Evolutionary conservation across 345 rosid species (phyloP).

Genomic region (Hevea brasiliensis): DNA sequence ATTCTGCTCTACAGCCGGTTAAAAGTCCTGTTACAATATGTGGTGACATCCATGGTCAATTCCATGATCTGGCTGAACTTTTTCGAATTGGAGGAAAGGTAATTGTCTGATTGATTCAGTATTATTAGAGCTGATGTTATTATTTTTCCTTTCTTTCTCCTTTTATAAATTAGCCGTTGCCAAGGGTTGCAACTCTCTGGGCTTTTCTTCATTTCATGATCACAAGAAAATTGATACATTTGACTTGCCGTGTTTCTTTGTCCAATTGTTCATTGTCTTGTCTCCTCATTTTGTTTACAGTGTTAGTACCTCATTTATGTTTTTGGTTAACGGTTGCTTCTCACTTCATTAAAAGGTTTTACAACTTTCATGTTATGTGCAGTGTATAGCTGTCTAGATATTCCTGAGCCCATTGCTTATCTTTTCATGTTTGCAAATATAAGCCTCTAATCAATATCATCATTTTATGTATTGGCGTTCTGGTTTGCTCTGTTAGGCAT

Average conservation of each 20-base stretch:
- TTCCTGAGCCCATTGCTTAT: not conserved
- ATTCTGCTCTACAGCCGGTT: constrained; percentile 55
- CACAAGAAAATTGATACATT: not conserved
- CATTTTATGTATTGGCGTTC: not conserved
- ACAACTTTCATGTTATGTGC: not conserved
- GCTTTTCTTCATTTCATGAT: not conserved
- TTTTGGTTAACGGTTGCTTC: not conserved
- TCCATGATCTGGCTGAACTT: constrained; percentile 97
- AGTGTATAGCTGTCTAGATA: not conserved
- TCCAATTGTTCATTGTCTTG: not conserved
- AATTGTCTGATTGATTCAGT: constrained; percentile 3
- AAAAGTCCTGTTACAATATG: constrained; percentile 94
- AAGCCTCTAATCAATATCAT: not conserved
- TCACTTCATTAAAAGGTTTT: not conserved
- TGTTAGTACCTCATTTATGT: not conserved
- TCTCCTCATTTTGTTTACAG: not conserved
- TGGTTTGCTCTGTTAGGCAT: not conserved
- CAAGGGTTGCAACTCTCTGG: not conserved
- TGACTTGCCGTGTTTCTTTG: not conserved
- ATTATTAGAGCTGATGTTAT: not conserved
- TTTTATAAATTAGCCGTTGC: not conserved
- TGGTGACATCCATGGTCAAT: constrained; percentile 96
- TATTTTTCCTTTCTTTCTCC: not conserved
- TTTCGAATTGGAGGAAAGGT: constrained; percentile 98
- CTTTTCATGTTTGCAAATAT: not conserved